These are phyloP conservation scores for Epichloe festucae DNA, from an alignment of 2,329 filamentous ascomycete genomes.

Conservation along the genomic window DNA sequence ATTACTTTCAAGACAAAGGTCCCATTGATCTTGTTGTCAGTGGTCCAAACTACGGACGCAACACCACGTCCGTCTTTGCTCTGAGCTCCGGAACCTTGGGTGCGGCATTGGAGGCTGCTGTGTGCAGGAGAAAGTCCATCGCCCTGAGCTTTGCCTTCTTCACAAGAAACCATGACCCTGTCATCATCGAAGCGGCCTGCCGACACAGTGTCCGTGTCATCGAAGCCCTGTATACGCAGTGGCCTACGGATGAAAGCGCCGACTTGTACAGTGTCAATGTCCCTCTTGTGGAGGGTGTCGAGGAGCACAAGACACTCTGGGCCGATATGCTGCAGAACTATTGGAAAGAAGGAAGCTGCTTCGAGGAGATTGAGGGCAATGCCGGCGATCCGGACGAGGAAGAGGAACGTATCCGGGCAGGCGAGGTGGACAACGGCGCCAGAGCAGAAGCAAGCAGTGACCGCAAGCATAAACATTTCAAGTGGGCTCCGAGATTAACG, in stretches of 20 bases:
- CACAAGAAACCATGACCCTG: conserved; percentile 67
- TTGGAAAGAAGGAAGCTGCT: conserved; percentile 77
- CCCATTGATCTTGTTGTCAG: conserved; percentile 66
- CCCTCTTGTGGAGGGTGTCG: conserved; percentile 66
- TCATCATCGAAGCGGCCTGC: conserved; percentile 66
- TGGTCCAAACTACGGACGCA: conserved; percentile 73
- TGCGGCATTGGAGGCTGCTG: conserved; percentile 63
- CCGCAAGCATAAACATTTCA: conserved; percentile 77
- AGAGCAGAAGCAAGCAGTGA: conserved; percentile 16
- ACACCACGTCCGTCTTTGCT: conserved; percentile 69
- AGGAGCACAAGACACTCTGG: conserved; percentile 60
- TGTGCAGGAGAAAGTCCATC: conserved; percentile 57
- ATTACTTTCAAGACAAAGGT: conserved; percentile 61
- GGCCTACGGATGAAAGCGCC: conserved; percentile 50
- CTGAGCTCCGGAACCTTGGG: conserved; percentile 67
- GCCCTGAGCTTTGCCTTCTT: conserved; percentile 89
- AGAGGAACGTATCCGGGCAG: conserved; percentile 61
- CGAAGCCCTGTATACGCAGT: conserved; percentile 64
- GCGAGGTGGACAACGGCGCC: conserved; percentile 24
- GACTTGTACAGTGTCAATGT: conserved; percentile 91
- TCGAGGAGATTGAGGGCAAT: conserved; percentile 62
- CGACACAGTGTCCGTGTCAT: conserved; percentile 63
- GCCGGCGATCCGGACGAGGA: conserved; percentile 52
- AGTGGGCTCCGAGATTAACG: conserved; percentile 79
- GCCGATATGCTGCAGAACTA: conserved; percentile 83